A percentile compares a stretch with the other conserved stretches of the same genome.
Conservation (phyloP, 2,329 filamentous ascomycete species). For the Eurotiales sp. region DNA sequence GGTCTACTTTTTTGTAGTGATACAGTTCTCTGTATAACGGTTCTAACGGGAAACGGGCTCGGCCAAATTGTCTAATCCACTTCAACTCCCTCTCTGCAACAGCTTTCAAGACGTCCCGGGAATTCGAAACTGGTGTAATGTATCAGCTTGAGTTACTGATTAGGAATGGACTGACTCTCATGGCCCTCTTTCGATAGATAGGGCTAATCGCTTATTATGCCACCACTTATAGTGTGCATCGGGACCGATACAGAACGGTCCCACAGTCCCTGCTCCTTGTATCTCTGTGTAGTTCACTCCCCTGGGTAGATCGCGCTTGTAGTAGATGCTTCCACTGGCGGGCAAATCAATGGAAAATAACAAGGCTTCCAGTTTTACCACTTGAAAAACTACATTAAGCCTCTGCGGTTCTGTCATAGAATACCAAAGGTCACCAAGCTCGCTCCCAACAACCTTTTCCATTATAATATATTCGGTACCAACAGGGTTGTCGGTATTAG, state of each 20-base stretch:
- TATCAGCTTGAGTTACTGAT: background rate
- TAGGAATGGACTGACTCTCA: conserved; percentile 16
- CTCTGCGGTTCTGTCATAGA: conserved; percentile 21
- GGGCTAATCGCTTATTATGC: conserved; percentile 20
- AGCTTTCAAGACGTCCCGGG: conserved; percentile 10
- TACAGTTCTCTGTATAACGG: conserved; percentile 18
- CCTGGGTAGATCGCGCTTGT: conserved; percentile 22
- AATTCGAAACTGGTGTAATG: background rate
- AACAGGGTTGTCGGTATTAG: conserved; percentile 31
- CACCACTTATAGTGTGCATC: conserved; percentile 23
- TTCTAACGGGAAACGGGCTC: conserved; percentile 21
- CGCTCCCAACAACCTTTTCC: conserved; percentile 29
- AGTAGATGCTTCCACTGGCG: conserved; percentile 28
- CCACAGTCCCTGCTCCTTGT: too few species aligned
- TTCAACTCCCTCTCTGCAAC: conserved; percentile 23
- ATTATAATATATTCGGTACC: conserved; percentile 39
- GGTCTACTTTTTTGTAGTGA: background rate
- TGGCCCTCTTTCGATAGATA: conserved; percentile 23
- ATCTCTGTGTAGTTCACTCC: too few species aligned
- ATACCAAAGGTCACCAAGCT: conserved; percentile 33
- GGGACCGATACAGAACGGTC: conserved; percentile 25
- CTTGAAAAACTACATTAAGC: conserved; percentile 23
- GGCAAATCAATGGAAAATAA: conserved; percentile 23
- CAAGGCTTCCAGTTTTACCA: conserved; percentile 21
- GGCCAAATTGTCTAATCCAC: conserved; percentile 22